A percentile compares a stretch with the other conserved stretches of the same genome.
Evolutionary conservation across 495 filamentous ascomycete species (phyloP).

Genomic region (Podospora tetraspora): DNA sequence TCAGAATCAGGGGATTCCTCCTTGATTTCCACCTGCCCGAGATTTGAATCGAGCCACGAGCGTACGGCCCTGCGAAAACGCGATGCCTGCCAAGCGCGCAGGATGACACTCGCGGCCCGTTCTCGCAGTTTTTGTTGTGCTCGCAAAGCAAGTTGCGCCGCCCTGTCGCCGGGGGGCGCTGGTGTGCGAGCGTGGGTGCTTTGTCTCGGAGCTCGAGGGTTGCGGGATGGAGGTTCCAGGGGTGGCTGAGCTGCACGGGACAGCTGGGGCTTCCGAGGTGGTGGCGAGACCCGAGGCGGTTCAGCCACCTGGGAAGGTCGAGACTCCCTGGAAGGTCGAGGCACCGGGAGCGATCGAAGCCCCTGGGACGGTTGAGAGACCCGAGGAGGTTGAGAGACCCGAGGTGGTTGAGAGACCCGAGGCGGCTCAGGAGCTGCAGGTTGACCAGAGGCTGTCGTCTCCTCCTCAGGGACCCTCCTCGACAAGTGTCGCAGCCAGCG

Average conservation of each 20-base stretch:
- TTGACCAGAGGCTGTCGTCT: background rate
- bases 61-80: background rate
- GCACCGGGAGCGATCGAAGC: background rate
- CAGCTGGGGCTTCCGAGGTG: background rate
- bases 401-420: background rate
- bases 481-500: constrained; percentile 24
- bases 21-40: background rate
- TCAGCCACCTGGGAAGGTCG: background rate
- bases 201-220: background rate
- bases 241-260: background rate
- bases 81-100: background rate
- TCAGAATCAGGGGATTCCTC: background rate
- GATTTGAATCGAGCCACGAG: background rate
- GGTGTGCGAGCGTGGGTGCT: background rate
- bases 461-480: background rate
- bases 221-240: background rate
- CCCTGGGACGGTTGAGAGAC: background rate
- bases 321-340: background rate
- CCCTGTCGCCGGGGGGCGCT: background rate
- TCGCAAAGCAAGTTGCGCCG: background rate
- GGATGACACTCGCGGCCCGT: background rate
- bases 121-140: background rate
- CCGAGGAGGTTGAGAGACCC: background rate
- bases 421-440: background rate
- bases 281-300: background rate